Conservation (phyloP, 176 grass and related monocot species). For the Oryza brachyantha region DNA sequence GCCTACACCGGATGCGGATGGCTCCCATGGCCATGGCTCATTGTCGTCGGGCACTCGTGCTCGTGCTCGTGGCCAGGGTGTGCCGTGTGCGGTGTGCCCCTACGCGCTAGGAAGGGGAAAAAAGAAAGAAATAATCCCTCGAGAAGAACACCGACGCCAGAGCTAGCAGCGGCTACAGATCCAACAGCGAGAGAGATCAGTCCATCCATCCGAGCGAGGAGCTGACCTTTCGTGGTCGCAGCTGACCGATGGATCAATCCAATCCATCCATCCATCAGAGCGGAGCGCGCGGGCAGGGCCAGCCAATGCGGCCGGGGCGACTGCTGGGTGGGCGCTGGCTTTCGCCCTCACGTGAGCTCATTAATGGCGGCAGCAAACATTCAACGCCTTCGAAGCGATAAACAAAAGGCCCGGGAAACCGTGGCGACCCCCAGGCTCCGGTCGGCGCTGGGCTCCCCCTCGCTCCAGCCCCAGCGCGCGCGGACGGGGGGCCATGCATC, state of each 20-base stretch:
- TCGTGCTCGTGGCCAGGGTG: not conserved
- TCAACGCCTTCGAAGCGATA: constrained; percentile 67
- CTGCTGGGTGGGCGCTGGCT: not conserved
- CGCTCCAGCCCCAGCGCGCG: not conserved
- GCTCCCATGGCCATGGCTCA: not conserved
- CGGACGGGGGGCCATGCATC: constrained; percentile 4
- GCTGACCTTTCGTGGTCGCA: not conserved
- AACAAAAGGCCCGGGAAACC: constrained; percentile 46
- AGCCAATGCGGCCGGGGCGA: not conserved
- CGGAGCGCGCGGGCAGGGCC: not conserved
- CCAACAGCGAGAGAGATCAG: not conserved
- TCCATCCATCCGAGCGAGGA: not conserved
- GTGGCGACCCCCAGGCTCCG: constrained; percentile 30
- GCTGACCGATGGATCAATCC: not conserved
- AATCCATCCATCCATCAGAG: not conserved
- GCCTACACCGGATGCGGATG: no score
- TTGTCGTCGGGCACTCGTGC: not conserved
- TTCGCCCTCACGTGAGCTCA: constrained; percentile 46
- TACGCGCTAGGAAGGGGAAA: no score
- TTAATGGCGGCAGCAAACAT: constrained; percentile 58
- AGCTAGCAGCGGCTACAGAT: not conserved
- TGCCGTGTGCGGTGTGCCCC: not conserved
- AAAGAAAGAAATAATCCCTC: not conserved
- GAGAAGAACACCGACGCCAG: not conserved
- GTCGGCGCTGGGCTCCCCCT: not conserved